Conservation (phyloP, 345 rosid genomes). For the Gossypium ekmanianum region DNA sequence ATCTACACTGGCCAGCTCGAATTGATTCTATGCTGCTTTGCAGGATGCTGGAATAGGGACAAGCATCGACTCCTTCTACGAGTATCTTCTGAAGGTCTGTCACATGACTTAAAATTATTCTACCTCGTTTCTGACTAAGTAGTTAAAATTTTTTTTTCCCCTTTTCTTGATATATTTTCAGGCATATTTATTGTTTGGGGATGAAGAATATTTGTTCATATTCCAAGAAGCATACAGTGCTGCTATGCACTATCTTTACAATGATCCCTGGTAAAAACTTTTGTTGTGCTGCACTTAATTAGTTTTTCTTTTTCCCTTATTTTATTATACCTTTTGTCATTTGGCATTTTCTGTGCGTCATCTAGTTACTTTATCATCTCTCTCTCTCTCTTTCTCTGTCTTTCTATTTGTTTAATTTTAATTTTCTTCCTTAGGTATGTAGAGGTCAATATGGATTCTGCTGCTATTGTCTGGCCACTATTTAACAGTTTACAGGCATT, state of each 20-base stretch:
- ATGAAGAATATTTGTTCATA: constrained; percentile 85
- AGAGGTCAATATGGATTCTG: constrained; percentile 99
- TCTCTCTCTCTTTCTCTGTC: not conserved
- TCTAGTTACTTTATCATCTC: not conserved
- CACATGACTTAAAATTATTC: constrained; percentile 4
- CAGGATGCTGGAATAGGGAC: constrained; percentile 99
- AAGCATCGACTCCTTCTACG: constrained; percentile 96
- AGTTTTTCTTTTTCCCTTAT: constrained; percentile 9
- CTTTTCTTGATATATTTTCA: constrained; percentile 34
- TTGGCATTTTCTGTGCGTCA: not conserved
- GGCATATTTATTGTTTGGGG: constrained; percentile 94
- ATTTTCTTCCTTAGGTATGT: constrained; percentile 64
- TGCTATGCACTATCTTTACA: constrained; percentile 82
- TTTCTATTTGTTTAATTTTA: constrained; percentile 11
- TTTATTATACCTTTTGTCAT: not conserved
- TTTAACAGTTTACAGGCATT: constrained; percentile 99
- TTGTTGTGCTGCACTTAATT: constrained; percentile 23
- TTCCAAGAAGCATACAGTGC: constrained; percentile 95
- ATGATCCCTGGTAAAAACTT: constrained; percentile 89
- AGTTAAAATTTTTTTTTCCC: not conserved
- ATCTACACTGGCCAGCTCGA: constrained; percentile 5
- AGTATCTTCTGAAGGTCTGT: constrained; percentile 92
- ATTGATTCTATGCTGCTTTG: constrained; percentile 29
- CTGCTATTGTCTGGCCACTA: constrained; percentile 90
- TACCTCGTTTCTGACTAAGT: constrained; percentile 2